Percentiles rank a stretch among this genome's conserved stretches.
Evolutionary conservation across 176 grass and related monocot species (phyloP).

Genomic region (Poa annua): DNA sequence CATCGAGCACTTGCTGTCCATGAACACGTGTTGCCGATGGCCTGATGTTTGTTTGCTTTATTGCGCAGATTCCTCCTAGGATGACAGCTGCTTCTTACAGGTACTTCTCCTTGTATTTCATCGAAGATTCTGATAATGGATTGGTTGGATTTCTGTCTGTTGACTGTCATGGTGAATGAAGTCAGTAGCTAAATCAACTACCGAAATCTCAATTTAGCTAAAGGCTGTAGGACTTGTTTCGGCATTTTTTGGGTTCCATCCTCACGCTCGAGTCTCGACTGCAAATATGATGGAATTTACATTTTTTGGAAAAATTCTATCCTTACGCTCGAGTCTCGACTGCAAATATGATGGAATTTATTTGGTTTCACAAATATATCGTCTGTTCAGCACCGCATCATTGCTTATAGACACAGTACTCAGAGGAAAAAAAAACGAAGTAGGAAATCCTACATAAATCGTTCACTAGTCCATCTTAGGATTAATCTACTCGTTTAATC

Average conservation of each 20-base stretch:
- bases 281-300: background rate
- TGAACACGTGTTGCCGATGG: background rate
- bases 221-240: background rate
- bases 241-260: conserved; percentile 10
- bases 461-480: background rate
- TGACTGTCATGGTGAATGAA: background rate
- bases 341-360: background rate
- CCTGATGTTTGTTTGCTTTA: conserved; percentile 31
- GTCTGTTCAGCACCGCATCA: background rate
- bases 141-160: conserved; percentile 16
- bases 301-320: background rate
- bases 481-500: background rate
- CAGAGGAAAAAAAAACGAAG: background rate
- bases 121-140: background rate
- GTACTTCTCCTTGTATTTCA: conserved; percentile 37
- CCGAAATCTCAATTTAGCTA: background rate
- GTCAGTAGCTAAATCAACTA: background rate
- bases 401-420: background rate
- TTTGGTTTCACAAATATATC: background rate
- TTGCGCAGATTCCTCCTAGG: conserved; percentile 92
- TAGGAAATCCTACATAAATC: background rate
- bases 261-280: background rate
- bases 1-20: conserved; percentile 14
- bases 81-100: conserved; percentile 94
- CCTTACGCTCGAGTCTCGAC: too few species aligned